Evolutionary conservation across 768 basidiomycete genomes (phyloP), one percentile per base, ranked within the genome.

Genomic region (Lentinula boryana): DNA sequence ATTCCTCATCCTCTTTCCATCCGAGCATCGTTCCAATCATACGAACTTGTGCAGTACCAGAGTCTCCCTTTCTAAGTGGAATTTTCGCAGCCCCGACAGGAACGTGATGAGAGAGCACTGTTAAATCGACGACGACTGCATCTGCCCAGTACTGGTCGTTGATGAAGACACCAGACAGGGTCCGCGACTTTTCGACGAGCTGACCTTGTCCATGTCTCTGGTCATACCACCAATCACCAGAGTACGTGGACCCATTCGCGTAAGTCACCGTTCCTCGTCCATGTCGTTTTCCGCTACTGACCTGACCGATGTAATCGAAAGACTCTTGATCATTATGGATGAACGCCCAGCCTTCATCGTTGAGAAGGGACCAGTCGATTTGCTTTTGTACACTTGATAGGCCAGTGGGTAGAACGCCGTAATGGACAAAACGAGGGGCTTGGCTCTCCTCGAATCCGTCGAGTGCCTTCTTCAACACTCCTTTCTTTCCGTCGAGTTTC

Each of bases 311-410:
- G 38, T 65, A 65, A 32, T 63, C 46, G 35, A 51, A 63, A 21
- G 53, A 55, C 40, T 65, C 60, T 41, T 32, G 31, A 44, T 65
- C 54, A 41, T 49, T 65, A 15, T 54, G 38, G 12, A 65, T 16
- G 56, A 61, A 60, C 16, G 62, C 64, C 64, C 64, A 65, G 16
- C 64, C 64, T 32, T 65, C 63, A 33, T 58, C 55, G 38, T 63
- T 60, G 13, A 65, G 54, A 21, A 59, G 57, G 15, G 53, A 59
- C 64, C 64, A 65, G 33, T 65, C 64, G 38, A 61, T 55, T 32
- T 61, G 56, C 41, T 59, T 60, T 9, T 53, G 43, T 4, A 60
- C 12, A 18, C 18, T 48, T 1, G 46, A 32, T 4, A 32, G 51
- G 3, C 36, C 21, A 3, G 50, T 52, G 10, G 50, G 50, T 13